Percentiles rank a stretch among this genome's conserved stretches.
phyloP scores from a whole-genome alignment of 139 green algal genomes.

The Protoeuglena noctilucae region DNA sequence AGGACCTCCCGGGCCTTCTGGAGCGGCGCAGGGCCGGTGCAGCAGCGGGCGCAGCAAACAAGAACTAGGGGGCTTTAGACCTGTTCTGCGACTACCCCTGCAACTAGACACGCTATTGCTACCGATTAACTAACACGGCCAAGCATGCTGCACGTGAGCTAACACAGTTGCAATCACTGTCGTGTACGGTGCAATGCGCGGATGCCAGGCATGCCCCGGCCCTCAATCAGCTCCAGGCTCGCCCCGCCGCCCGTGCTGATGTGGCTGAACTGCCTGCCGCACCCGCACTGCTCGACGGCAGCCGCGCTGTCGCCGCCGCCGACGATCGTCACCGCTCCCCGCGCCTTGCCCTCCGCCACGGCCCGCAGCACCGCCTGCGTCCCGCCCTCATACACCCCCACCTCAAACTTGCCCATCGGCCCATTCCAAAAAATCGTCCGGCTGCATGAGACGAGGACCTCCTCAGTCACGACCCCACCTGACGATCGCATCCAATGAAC shows the following conservation, averaged over 20 bases:
- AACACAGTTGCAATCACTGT: no score
- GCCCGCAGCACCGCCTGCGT: slow-evolving; percentile 19
- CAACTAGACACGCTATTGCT: no score
- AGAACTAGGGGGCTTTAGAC: no score
- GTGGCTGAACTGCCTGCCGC: slow-evolving; percentile 13
- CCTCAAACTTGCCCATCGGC: slow-evolving; percentile 27
- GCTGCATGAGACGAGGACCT: slow-evolving; percentile 13
- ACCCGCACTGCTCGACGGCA: slow-evolving; percentile 14
- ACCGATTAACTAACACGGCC: no score
- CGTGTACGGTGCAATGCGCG: no score
- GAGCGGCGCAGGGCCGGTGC: no score
- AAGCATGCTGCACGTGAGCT: no score
- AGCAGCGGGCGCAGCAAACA: no score
- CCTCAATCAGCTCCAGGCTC: slow-evolving; percentile 30
- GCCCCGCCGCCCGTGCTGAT: slow-evolving; percentile 33
- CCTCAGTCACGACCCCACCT: no score
- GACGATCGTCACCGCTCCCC: slow-evolving; percentile 20
- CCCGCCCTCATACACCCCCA: slow-evolving; percentile 18
- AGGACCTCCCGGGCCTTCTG: no score
- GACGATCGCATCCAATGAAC: no score
- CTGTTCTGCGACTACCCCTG: no score
- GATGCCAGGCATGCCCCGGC: slow-evolving; percentile 23
- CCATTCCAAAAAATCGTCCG: slow-evolving; percentile 41
- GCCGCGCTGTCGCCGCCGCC: slow-evolving; percentile 24
- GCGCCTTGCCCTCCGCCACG: slow-evolving; percentile 13